Base-by-base conservation (phyloP, 1,284 basidiomycete species). In the Sporisorium reilianum region DNA sequence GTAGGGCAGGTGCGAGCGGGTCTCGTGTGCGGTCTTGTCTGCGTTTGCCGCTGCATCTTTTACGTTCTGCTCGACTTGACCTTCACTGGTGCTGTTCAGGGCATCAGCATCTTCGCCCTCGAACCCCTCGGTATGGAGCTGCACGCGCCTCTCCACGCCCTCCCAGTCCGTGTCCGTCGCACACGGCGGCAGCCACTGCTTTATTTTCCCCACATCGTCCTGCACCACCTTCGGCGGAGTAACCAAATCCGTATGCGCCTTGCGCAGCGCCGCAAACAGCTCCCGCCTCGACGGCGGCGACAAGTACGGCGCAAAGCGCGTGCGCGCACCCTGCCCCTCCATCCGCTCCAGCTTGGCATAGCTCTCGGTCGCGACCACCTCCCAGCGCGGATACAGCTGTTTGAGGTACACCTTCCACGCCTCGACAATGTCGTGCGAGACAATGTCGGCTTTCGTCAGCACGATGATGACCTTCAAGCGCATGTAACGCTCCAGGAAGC, bases 201-300 rank as follows among this genome's bases (percentile, higher is more conserved):
- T 86, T n/a, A 90, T 78, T 75, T 88, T 88, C 18, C 87, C 87
- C 7, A 88, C 87, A 54, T 91, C 87, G 5, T 85, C 85, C 32
- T 85, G 85, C 3, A 92, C 86, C 64, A 87, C 86, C 32, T 88
- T 87, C 0, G 93, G 93, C 2, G 93, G 93, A 36, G 88, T 86
- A 10, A 92, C 85, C 48, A 96, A 86, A 56, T 91, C 89, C 10
- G 86, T 80, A 75, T 97, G 93, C 2, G 90, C 89, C 26, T 88
- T 87, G 66, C 87, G 88, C 56, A 97, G 87, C 0, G 92, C 89
- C 11, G 87, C 83, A 3, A 96, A 88, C 5, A 97, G 51, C 1
- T 62, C 66, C 12, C 23, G 48, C 7, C 70, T 55, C 26, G 77
- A 78, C 34, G 40, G 26, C 18, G 68, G 60, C 30, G 73, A 76